phyloP scores from a whole-genome alignment of 2,329 filamentous ascomycete genomes.

The Aspergillus sp. region DNA sequence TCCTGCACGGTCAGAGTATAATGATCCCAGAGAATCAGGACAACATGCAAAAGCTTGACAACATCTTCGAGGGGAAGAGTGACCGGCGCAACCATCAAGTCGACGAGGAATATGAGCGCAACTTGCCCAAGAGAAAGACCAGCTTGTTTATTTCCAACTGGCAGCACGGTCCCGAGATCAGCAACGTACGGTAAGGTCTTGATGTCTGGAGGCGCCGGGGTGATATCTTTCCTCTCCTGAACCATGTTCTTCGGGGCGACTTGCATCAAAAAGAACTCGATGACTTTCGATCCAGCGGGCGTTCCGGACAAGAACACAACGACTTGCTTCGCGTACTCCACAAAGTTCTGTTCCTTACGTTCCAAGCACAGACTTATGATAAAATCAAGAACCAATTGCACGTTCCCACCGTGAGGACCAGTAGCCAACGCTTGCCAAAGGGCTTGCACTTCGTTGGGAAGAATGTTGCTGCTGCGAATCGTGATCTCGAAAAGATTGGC shows the following conservation, averaged over 20 bases:
- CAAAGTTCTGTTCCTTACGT: constrained; percentile 93
- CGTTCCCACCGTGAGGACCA: constrained; percentile 87
- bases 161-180: constrained; percentile 73
- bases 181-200: constrained; percentile 82
- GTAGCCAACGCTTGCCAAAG: constrained; percentile 96
- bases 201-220: constrained; percentile 65
- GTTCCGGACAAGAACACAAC: constrained; percentile 93
- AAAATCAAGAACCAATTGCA: constrained; percentile 91
- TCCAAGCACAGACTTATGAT: constrained; percentile 93
- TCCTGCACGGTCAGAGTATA: constrained; percentile 94
- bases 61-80: constrained; percentile 75
- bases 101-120: constrained; percentile 88
- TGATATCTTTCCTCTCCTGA: constrained; percentile 73
- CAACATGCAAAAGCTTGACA: constrained; percentile 82
- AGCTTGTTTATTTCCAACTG: constrained; percentile 84
- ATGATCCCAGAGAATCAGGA: constrained; percentile 95
- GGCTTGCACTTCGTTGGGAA: constrained; percentile 96
- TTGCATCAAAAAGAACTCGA: constrained; percentile 88
- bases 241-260: constrained; percentile 97
- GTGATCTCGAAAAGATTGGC: constrained; percentile 96
- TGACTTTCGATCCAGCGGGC: constrained; percentile 79
- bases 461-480: constrained; percentile 78
- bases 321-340: constrained; percentile 96
- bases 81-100: constrained; percentile 91
- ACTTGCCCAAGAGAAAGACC: constrained; percentile 91